These are phyloP conservation scores for Umbilicaria muhlenbergii DNA, from an alignment of 495 filamentous ascomycete species.

Conservation along the genomic window DNA sequence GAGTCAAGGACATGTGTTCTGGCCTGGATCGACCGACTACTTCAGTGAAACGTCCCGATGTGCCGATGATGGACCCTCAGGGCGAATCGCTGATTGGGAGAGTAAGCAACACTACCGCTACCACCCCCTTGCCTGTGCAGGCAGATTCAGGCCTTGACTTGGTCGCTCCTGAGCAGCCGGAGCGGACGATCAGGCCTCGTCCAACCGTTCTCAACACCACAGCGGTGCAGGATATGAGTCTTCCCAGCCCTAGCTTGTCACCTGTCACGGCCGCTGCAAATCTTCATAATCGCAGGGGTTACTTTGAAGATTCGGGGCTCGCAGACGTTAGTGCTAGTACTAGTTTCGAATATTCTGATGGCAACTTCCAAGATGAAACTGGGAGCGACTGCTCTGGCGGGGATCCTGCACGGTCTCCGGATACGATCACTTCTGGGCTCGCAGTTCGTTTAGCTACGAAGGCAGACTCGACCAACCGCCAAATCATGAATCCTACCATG, in stretches of 20 bases:
- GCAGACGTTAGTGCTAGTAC: background rate
- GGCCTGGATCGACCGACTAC: too few relatives aligned
- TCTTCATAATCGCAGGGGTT: slow-evolving; percentile 23
- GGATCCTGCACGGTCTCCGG: background rate
- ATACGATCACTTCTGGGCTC: background rate
- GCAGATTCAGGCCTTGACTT: slow-evolving; percentile 16
- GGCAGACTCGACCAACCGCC: background rate
- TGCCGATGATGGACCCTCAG: too few relatives aligned
- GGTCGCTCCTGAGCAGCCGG: slow-evolving; percentile 3
- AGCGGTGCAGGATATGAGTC: slow-evolving; percentile 68
- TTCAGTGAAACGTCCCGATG: too few relatives aligned
- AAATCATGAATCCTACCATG: slow-evolving; percentile 26
- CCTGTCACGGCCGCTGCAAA: slow-evolving; percentile 75
- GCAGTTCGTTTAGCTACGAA: background rate
- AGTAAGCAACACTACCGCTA: slow-evolving; percentile 2
- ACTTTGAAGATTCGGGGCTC: slow-evolving; percentile 6
- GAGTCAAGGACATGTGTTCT: too few relatives aligned
- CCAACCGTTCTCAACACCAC: slow-evolving; percentile 41
- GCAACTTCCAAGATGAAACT: slow-evolving; percentile 1
- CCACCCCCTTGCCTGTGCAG: slow-evolving; percentile 40
- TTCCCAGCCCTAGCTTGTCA: slow-evolving; percentile 89
- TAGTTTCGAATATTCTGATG: background rate
- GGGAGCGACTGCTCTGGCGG: background rate
- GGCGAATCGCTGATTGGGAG: too few relatives aligned
- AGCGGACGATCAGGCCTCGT: slow-evolving; percentile 11